These are phyloP conservation scores for Penicillium longicatenatum DNA, from an alignment of 495 filamentous ascomycete species.

Conservation along the genomic window DNA sequence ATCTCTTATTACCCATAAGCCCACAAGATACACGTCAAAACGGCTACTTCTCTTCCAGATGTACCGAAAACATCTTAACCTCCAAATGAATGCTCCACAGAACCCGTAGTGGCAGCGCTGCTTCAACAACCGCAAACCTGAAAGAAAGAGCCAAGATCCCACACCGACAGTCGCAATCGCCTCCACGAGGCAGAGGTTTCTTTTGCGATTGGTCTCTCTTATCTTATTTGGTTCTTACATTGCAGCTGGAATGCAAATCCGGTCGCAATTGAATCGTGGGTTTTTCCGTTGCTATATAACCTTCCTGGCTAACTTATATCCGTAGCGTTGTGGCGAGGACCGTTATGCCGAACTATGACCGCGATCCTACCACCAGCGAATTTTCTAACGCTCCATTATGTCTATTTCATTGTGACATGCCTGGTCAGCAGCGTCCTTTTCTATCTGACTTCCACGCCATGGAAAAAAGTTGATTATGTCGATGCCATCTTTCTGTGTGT, in stretches of 20 bases:
- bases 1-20: background rate
- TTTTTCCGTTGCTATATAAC: background rate
- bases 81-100: background rate
- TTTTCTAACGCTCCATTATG: conserved; percentile 78
- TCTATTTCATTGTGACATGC: conserved; percentile 71
- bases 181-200: background rate
- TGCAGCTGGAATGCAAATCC: background rate
- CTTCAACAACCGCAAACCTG: background rate
- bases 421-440: conserved; percentile 72
- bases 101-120: background rate
- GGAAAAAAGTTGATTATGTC: conserved; percentile 65
- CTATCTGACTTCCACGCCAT: conserved; percentile 66
- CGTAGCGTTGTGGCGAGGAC: conserved; percentile 19
- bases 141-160: background rate
- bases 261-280: background rate
- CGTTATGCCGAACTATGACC: conserved; percentile 27
- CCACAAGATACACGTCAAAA: background rate
- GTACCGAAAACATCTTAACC: too few relatives aligned
- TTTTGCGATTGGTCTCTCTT: background rate
- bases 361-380: conserved; percentile 55
- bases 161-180: background rate
- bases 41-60: background rate
- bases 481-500: conserved; percentile 77
- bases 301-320: background rate
- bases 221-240: background rate